These are phyloP conservation scores for Rubia peregrina DNA, from an alignment of 305 asterid species.

Conservation along the genomic window DNA sequence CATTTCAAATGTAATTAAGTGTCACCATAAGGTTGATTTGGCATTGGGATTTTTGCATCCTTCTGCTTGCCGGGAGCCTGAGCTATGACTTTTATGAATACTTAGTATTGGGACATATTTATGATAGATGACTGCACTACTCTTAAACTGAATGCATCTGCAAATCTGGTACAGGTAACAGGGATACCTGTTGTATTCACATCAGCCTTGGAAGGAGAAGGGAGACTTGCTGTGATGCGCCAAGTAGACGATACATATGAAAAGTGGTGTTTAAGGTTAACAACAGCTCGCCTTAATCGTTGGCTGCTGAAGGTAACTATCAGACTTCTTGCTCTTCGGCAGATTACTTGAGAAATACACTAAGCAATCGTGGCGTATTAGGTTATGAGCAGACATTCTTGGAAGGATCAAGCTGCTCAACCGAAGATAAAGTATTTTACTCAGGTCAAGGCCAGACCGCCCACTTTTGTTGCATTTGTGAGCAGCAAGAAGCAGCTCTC, in stretches of 20 bases:
- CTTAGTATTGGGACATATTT: neutral
- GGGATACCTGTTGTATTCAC: conserved; percentile 90
- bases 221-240: conserved; percentile 61
- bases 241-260: conserved; percentile 70
- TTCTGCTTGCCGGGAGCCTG: neutral
- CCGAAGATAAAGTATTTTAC: conserved; percentile 93
- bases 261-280: conserved; percentile 79
- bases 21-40: neutral
- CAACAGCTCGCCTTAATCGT: conserved; percentile 88
- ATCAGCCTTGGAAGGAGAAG: conserved; percentile 86
- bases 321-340: neutral
- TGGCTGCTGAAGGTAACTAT: conserved; percentile 73
- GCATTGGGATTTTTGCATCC: neutral
- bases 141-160: conserved; percentile 11
- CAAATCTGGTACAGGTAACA: conserved; percentile 44
- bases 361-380: conserved; percentile 17
- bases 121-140: too few species aligned
- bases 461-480: conserved; percentile 87
- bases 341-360: neutral
- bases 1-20: neutral
- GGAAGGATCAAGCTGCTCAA: conserved; percentile 87
- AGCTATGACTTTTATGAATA: neutral
- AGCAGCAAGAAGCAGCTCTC: conserved; percentile 59
- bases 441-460: conserved; percentile 94
- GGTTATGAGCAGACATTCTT: conserved; percentile 97